Evolutionary conservation across 1,284 basidiomycete species (phyloP).

Genomic region (Trametes sp.): DNA sequence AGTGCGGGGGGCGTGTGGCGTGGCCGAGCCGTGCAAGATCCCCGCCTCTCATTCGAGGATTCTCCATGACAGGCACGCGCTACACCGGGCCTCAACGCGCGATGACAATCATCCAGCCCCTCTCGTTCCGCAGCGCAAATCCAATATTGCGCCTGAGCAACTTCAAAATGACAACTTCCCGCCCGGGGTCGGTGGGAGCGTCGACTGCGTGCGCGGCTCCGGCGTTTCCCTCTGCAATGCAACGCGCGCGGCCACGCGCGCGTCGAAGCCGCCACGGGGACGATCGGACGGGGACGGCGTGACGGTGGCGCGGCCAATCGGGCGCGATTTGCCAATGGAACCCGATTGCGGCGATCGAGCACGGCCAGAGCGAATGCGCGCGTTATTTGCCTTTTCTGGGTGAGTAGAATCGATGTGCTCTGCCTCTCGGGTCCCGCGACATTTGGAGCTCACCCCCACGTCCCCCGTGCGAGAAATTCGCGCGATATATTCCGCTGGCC

Average conservation of each 20-base stretch:
- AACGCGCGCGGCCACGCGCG: too few species aligned
- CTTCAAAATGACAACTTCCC: too few species aligned
- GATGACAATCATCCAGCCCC: not conserved
- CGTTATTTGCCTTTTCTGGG: constrained; percentile 7
- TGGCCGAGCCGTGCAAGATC: constrained; percentile 2
- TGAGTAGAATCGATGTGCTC: constrained; percentile 7
- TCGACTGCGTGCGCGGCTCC: constrained; percentile 4
- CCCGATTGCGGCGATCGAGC: constrained; percentile 11
- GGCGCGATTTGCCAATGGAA: not conserved
- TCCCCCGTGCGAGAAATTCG: not conserved
- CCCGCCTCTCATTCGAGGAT: not conserved
- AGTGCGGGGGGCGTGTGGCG: not conserved
- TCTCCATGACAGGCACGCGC: constrained; percentile 4
- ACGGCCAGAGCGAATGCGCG: not conserved
- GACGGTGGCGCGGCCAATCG: constrained; percentile 1
- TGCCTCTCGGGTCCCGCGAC: constrained; percentile 4
- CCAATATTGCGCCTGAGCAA: not conserved
- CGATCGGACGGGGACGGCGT: constrained; percentile 1
- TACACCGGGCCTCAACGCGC: not conserved
- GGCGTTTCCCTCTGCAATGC: not conserved
- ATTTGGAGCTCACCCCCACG: not conserved
- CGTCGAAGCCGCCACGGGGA: constrained; percentile 2
- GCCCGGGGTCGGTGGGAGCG: too few species aligned
- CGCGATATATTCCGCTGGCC: not conserved
- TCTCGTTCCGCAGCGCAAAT: not conserved